A percentile compares a stretch with the other conserved stretches of the same genome.
These are phyloP conservation scores for Tanozyma kutaoensis DNA, from an alignment of 805 yeast genomes.

Conservation along the genomic window DNA sequence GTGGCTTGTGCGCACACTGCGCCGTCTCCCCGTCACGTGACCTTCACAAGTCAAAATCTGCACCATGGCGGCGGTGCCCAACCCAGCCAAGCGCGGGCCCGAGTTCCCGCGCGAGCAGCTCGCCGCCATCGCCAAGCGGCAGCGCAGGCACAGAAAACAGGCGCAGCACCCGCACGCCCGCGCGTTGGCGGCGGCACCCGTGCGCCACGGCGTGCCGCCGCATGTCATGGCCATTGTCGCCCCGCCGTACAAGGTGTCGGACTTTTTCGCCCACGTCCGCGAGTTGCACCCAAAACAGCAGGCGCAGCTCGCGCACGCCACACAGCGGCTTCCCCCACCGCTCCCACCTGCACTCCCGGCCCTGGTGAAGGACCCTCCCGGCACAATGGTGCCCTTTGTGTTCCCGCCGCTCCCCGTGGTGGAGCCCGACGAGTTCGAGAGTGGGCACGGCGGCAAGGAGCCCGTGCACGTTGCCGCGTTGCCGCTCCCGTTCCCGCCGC, in stretches of 20 bases:
- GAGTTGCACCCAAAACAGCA: too few species aligned
- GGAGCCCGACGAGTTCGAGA: conserved; percentile 1
- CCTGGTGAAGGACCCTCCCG: conserved; percentile 2
- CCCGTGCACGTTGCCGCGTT: conserved; percentile 9
- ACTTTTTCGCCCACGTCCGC: conserved; percentile 26
- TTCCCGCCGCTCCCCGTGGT: conserved; percentile 29
- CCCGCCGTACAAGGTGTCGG: conserved; percentile 13
- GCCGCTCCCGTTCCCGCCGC: conserved; percentile 32
- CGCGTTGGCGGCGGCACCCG: conserved; percentile 5
- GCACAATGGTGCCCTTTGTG: conserved; percentile 30
- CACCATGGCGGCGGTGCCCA: neutral
- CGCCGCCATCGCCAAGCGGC: too few species aligned
- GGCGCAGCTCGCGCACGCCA: too few species aligned
- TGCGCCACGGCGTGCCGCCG: conserved; percentile 23
- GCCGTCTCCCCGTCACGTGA: neutral
- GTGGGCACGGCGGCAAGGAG: neutral
- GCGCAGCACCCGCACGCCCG: neutral
- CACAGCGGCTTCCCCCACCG: too few species aligned
- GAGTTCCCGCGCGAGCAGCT: neutral
- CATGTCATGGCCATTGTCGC: conserved; percentile 21
- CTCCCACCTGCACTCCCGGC: neutral
- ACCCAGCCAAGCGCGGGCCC: conserved; percentile 1
- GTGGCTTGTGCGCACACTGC: neutral
- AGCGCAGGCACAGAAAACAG: too few species aligned
- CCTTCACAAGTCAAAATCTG: neutral